Conservation (phyloP, 345 rosid species). For the Bruguiera sexangula region DNA sequence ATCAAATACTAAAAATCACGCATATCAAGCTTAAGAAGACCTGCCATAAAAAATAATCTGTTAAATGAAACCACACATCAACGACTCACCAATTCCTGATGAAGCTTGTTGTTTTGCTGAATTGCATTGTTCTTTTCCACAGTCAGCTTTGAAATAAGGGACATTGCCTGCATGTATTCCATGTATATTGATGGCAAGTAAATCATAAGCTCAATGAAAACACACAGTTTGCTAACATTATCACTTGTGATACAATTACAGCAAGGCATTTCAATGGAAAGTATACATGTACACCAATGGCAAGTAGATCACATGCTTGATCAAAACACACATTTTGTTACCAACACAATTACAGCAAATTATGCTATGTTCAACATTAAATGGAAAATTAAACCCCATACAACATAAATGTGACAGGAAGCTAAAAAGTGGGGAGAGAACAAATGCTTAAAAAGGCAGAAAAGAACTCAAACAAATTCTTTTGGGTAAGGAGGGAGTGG, state of each 20-base stretch:
- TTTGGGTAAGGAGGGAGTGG: too few relatives aligned
- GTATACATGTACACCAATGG: too few relatives aligned
- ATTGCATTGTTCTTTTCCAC: slow-evolving; percentile 57
- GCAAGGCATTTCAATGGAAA: too few relatives aligned
- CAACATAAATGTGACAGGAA: not conserved
- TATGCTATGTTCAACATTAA: too few relatives aligned
- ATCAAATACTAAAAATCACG: too few relatives aligned
- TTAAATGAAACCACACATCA: not conserved
- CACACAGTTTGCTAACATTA: not conserved
- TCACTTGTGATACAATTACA: not conserved
- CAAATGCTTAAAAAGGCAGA: not conserved
- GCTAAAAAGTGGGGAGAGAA: not conserved
- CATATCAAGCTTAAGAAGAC: too few relatives aligned
- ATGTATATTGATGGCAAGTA: slow-evolving; percentile 9
- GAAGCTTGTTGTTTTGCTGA: slow-evolving; percentile 55
- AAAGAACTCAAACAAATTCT: not conserved
- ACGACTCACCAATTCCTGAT: slow-evolving; percentile 57
- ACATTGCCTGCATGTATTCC: slow-evolving; percentile 41
- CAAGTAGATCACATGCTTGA: not conserved
- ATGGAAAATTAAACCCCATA: not conserved
- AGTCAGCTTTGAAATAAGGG: slow-evolving; percentile 53
- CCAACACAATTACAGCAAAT: not conserved
- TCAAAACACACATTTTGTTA: not conserved
- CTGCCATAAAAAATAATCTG: not conserved
- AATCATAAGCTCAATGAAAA: not conserved